A percentile compares a stretch with the other conserved stretches of the same genome.
These are phyloP conservation scores for Cyclotella kingstonii DNA, from an alignment of 108 stramenopile genomes.

Conservation along the genomic window DNA sequence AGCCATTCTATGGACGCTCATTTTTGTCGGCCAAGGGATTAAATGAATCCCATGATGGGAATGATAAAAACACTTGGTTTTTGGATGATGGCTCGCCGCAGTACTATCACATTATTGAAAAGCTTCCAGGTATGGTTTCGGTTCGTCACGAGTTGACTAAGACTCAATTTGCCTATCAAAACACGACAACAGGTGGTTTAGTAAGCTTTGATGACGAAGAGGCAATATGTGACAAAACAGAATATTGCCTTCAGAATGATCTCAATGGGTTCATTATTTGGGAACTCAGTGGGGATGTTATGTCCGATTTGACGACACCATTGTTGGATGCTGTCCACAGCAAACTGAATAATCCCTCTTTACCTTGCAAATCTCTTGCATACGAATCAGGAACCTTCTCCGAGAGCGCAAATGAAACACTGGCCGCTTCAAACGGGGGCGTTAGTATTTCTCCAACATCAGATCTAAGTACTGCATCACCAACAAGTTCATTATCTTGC, in stretches of 20 bases:
- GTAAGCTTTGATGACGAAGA: slow-evolving; percentile 34
- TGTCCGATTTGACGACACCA: slow-evolving; percentile 18
- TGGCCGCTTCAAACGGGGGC: too few relatives aligned
- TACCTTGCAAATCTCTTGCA: slow-evolving; percentile 19
- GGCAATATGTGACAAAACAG: slow-evolving; percentile 35
- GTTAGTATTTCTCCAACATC: neutral
- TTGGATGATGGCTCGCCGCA: slow-evolving; percentile 33
- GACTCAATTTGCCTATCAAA: slow-evolving; percentile 24
- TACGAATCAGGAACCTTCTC: neutral
- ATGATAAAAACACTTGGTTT: slow-evolving; percentile 38
- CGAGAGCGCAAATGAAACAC: neutral
- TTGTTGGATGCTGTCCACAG: slow-evolving; percentile 25
- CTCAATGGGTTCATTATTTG: slow-evolving; percentile 30
- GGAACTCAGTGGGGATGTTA: slow-evolving; percentile 20
- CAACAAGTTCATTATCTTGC: slow-evolving; percentile 1
- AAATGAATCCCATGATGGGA: slow-evolving; percentile 33
- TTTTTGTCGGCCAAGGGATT: slow-evolving; percentile 32
- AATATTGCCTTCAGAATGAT: slow-evolving; percentile 20
- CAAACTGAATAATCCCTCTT: slow-evolving; percentile 21
- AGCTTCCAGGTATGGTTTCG: slow-evolving; percentile 10
- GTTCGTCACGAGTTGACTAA: slow-evolving; percentile 21
- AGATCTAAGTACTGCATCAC: neutral
- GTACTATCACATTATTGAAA: slow-evolving; percentile 30
- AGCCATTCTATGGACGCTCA: slow-evolving; percentile 38
- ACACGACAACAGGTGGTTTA: slow-evolving; percentile 3